Evolutionary conservation across 2,329 filamentous ascomycete species (phyloP), one percentile per base, ranked within the genome.

Genomic region (Fusarium succisae): DNA sequence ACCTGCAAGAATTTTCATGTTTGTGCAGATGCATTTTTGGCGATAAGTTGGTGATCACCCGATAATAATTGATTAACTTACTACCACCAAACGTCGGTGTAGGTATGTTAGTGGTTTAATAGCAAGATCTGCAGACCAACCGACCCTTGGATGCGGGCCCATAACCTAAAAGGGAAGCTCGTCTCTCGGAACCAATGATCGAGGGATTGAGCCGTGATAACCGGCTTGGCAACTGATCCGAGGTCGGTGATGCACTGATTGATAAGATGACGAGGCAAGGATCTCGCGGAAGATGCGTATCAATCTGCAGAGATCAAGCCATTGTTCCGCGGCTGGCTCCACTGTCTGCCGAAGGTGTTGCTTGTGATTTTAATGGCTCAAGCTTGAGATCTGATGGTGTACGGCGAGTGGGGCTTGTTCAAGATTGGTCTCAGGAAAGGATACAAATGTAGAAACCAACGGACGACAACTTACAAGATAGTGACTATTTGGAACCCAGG

Each of bases 201-300:
- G 30, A 54, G 10, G 22, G 35, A 44, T 15, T 18, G 45, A 26
- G 50, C 69, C 69, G 69, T 37, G 24, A 62, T 71, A 67, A 20
- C 69, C 61, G 69, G 55, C 69, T 71, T 70, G 61, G 69, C 69
- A 43, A 50, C 6, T 28, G 30, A 39, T 71, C 67, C 55, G 67
- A 66, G 38, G 67, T 71, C 62, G 67, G 69, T 47, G 48, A 39
- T 59, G 43, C 38, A 48, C 61, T 71, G 69, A 71, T 71, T 71
- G 69, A 71, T 71, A 71, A 71, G 69, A 66, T 70, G 50, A 53
- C 24, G 8, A 13, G 47, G 22, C 47, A 60, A 41, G 41, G 38
- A 48, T 67, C 18, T 58, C 13, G 30, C n/a, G 32, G 26, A 38
- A 37, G 22, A 32, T n/a, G 20, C 37, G 12, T 41, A 66, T 66